Base-by-base conservation (phyloP, 495 filamentous ascomycete genomes). In the Penicillium subrubescens region DNA sequence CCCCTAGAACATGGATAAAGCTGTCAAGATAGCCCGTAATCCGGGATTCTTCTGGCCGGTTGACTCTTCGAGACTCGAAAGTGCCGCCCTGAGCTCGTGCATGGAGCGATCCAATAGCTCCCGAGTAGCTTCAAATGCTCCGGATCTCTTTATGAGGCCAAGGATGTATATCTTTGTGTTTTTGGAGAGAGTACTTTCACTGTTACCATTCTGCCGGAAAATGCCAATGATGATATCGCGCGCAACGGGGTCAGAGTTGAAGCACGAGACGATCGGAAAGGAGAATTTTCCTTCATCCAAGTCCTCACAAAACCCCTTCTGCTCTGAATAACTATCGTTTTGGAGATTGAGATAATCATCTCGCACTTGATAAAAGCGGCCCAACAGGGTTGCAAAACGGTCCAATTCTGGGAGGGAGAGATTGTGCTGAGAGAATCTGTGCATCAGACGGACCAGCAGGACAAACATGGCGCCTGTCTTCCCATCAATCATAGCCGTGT, bases 381-480 rank as follows among this genome's bases (percentile, higher is more conserved):
- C 56, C 8, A 57, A 15, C 8, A 48, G 21, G 21, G 21, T 25
- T 21, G 21, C 44, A 0, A 48, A 25, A 7, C 19, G 44, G 25
- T 48, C 44, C 3, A 48, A n/a, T 43, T 43, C 39, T 8, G 39
- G 39, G 21, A 57, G 21, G 6, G 39, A 43, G 0, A 41, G 1
- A 17, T 4, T 34, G 11, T 27, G 55, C 11, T 23, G 14, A 8
- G 25, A 57, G 17, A 27, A 8, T 2, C 43, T 27, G 73, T 95
- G 92, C 91, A 97, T 94, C 48, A 98, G 82, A 75, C 90, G 89
- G 64, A 97, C 83, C 17, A 90, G 91, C 14, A 98, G 78, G 46
- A 92, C 83, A 80, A 98, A 97, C 11, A 97, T 82, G 1, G 93
- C 93, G 11, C 94, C 94, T 2, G 94, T 98, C 78, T 98, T 97